A percentile compares a stretch with the other conserved stretches of the same genome.
These are phyloP conservation scores for Apiotrichum laibachii DNA, from an alignment of 1,284 basidiomycete genomes.

Conservation along the genomic window DNA sequence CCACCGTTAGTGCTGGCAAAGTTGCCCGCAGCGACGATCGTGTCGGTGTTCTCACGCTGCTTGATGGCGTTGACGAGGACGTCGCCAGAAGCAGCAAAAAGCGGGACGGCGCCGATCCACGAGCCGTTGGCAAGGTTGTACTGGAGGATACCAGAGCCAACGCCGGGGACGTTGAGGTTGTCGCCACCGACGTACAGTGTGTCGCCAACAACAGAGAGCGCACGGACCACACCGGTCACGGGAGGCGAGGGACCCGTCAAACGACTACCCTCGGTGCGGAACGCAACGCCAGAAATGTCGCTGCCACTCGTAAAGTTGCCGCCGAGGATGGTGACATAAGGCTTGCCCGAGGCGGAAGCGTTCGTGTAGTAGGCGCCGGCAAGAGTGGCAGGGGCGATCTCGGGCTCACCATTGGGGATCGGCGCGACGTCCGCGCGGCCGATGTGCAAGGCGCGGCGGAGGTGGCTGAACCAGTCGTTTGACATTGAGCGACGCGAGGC, in stretches of 20 bases:
- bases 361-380: conserved; percentile 90
- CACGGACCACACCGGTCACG: conserved; percentile 66
- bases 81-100: conserved; percentile 49
- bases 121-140: conserved; percentile 66
- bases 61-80: conserved; percentile 74
- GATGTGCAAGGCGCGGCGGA: conserved; percentile 35
- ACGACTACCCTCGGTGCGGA: conserved; percentile 64
- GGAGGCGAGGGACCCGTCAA: conserved; percentile 58
- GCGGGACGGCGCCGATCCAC: conserved; percentile 58
- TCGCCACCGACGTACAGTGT: conserved; percentile 73
- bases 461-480: conserved; percentile 29
- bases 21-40: conserved; percentile 77
- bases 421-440: conserved; percentile 56
- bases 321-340: conserved; percentile 68
- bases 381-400: conserved; percentile 73
- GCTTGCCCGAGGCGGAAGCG: conserved; percentile 60
- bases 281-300: conserved; percentile 60
- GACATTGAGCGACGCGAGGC: conserved; percentile 2
- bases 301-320: conserved; percentile 73
- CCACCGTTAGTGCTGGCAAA: conserved; percentile 71
- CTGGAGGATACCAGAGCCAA: conserved; percentile 65
- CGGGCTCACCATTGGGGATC: conserved; percentile 55
- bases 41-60: conserved; percentile 62
- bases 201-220: conserved; percentile 64
- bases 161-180: conserved; percentile 48